Base-by-base conservation (phyloP, 176 grass and related monocot genomes). In the Lolium multiflorum region DNA sequence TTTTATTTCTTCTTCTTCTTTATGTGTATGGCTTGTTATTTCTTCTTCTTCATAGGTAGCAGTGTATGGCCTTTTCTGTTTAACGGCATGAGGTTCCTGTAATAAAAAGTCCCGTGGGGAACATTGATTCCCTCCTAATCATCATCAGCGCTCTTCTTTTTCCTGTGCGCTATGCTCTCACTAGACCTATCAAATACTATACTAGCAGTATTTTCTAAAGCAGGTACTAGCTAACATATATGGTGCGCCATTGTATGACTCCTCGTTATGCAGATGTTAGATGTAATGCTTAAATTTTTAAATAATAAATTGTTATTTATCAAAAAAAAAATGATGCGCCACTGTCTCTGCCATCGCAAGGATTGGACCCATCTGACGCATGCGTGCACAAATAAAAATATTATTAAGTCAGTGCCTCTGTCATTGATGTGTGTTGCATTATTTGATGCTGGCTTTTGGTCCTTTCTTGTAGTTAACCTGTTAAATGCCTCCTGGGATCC, bases 71-170 rank as follows among this genome's bases (percentile, higher is more conserved):
- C 31, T 3, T 20, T 60, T 24, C 28, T 64, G 87, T 93, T 93
- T 94, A 85, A 86, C 75, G 54, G 87, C 92, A 89, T 89, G 88
- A 81, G 78, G 66, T 59, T 74, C 84, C 26, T 82, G 82, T 91
- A 92, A 91, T 85, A 83, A 78, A 90, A 87, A 84, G 74, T 55
- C 72, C 55, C 64, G 54, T 54, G 82, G 56, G 86, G 60, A 62
- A 91, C 89, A 93, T 60, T 91, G 88, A 91, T 91, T 92, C 84
- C 83, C 74, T 83, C 65, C 87, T 89, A 93, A 93, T 88, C 89
- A 94, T 97, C 86, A 80, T 88, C 85, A 58, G 13, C 88, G 91
- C 88, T 82, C 71, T 84, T 90, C 78, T 77, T 57, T 62, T 83
- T 5, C 0, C 18, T 55, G 52, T 18, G 52, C 72, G 56, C 78